A percentile compares a stretch with the other conserved stretches of the same genome.
Evolutionary conservation across 352 stramenopile genomes (phyloP).

Genomic region (Blastocystis sp.): DNA sequence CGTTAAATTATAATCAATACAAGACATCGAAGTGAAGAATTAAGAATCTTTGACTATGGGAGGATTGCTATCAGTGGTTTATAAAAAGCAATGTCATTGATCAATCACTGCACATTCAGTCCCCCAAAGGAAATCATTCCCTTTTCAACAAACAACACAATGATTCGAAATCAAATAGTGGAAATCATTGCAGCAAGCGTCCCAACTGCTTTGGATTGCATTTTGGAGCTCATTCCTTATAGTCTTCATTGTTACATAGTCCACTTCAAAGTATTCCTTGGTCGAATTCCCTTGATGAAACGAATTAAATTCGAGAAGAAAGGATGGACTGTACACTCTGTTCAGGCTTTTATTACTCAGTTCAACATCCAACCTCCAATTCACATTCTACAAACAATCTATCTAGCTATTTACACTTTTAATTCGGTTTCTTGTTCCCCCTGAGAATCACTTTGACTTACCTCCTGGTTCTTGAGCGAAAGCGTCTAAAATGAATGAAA

Average conservation of each 20-base stretch:
- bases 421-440: no score
- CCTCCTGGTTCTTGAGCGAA: background rate
- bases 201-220: conserved; percentile 15
- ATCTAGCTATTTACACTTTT: no score
- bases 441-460: background rate
- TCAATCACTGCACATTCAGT: background rate
- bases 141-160: background rate
- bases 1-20: conserved; percentile 56
- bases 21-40: background rate
- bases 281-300: background rate
- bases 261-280: conserved; percentile 29
- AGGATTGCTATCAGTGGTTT: background rate
- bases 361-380: conserved; percentile 36
- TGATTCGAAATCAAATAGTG: background rate
- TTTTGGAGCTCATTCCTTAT: background rate
- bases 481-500: background rate
- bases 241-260: background rate
- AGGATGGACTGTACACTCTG: background rate
- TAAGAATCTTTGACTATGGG: background rate
- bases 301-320: background rate
- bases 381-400: background rate
- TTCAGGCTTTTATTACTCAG: background rate
- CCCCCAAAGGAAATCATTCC: background rate
- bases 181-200: conserved; percentile 19
- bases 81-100: background rate